Evolutionary conservation across 805 yeast species (phyloP), one percentile per base, ranked within the genome.

Genomic region (Debaryomyces tyrocola): DNA sequence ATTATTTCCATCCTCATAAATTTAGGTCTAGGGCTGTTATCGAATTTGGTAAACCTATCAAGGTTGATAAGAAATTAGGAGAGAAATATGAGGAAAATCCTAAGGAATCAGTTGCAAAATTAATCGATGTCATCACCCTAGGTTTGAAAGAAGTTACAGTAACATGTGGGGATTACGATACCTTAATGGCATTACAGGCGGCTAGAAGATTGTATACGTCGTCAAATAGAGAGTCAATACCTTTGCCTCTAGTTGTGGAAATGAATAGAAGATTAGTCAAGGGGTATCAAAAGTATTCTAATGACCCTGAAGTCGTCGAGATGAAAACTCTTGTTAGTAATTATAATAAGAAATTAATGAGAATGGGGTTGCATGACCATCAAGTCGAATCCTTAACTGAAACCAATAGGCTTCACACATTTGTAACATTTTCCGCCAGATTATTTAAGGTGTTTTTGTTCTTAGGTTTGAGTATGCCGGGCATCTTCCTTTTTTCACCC

Each of bases 1-100:
- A 70, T 49, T 72, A 72, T 53, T 72, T 72, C 57, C 73, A 72
- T 49, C 67, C 76, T 11, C 64, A 72, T 51, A 63, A 60, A 49
- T 72, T 72, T 51, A 58, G 76, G 45, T 64, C 72, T 4, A 54
- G 77, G 37, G 75, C 67, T 11, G 77, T 72, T 24, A 57, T 71
- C 34, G 77, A 71, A 49, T 71, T 68, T 48, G 77, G 77, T 10
- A 63, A 66, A 43, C 74, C 76, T 8, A 68, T 71, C n/a, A 55
- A 54, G 33, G 66, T 72, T 7, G 66, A 60, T 34, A 52, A 59
- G 28, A 48, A 52, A 21, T 56, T 62, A 47, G 75, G 67, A 9
- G 46, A 51, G 14, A 46, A 49, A 20, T 71, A 72, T 48, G 27
- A 51, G n/a, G 44, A 56, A 27, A 54, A 68, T 44, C 46, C 66